Base-by-base conservation (phyloP, 352 stramenopile species). In the Globisporangium paddicum region DNA sequence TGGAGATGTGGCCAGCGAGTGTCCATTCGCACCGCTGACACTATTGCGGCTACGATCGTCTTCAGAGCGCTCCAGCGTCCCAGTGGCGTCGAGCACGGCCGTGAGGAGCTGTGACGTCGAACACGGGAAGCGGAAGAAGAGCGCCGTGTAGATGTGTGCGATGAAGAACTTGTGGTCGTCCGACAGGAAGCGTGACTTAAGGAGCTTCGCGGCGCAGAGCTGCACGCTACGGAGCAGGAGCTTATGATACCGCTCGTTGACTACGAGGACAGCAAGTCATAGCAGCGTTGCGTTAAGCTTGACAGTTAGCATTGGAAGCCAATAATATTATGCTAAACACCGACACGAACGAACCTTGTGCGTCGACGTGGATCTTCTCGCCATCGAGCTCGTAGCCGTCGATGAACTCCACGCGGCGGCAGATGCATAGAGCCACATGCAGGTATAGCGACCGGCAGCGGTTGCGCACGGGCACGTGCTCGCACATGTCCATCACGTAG, bases 401-500 rank as follows among this genome's bases (percentile, higher is more conserved):
- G 25, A 90, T 79, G 57, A 95, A 95, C 69, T 95, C 85, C 34
- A 87, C 73, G 25, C 85, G 85, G 35, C 82, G 85, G 30, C 70
- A 83, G 44, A 93, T 86, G 59, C 86, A 95, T 41, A 71, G 69
- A 5, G 80, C 77, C 35, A 76, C 67, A 41, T 89, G 82, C 58
- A 93, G 62, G 58, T 90, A 91, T 35, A 95, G 63, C 55, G 75
- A 71, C 5, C 80, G 79, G 35, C 75, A 87, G 50, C 73, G 80
- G 44, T 90, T 91, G 18, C 82, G 80, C 37, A 87, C 70, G 1
- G 85, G 79, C 42, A 95, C 79, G 28, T 79, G 69, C 34, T 95
- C 82, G 42, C 82, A 82, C 77, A 91, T 89, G 60, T 95, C 82
- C 69, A 95, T 79, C 28, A 91, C 62, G 55, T 90, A 93, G 49